phyloP scores from a whole-genome alignment of 768 basidiomycete species.

The Termitomyces sp. region DNA sequence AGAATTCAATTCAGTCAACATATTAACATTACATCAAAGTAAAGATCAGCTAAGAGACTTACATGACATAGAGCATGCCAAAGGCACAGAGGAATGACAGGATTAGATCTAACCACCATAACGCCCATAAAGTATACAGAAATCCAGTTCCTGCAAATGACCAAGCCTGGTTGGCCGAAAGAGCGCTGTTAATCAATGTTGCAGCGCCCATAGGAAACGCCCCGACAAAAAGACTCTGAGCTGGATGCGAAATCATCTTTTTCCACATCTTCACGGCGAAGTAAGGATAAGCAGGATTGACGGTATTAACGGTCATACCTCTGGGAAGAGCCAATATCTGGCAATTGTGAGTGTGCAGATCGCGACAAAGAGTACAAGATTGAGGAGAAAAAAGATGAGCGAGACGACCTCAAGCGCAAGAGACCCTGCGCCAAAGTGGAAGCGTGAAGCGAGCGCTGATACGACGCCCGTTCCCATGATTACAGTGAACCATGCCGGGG shows the following conservation, averaged over 20 bases:
- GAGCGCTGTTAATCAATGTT: constrained; percentile 49
- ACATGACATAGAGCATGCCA: constrained; percentile 18
- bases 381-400: constrained; percentile 53
- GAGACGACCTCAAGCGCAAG: constrained; percentile 29
- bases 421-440: constrained; percentile 40
- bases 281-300: background rate
- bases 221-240: constrained; percentile 37
- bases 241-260: constrained; percentile 41
- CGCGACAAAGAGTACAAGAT: constrained; percentile 46
- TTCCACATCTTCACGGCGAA: constrained; percentile 21
- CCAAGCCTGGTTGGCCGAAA: constrained; percentile 35
- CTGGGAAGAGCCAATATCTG: constrained; percentile 50
- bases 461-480: constrained; percentile 54
- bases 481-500: constrained; percentile 50
- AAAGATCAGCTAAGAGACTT: background rate
- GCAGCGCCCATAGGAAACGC: constrained; percentile 55
- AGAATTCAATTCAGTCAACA: background rate
- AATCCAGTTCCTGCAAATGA: constrained; percentile 49
- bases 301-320: constrained; percentile 22
- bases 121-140: constrained; percentile 49
- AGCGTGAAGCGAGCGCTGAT: constrained; percentile 37
- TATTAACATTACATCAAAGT: background rate
- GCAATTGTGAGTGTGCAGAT: constrained; percentile 38
- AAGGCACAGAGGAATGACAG: constrained; percentile 35
- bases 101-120: constrained; percentile 66